Evolutionary conservation across 768 basidiomycete genomes (phyloP).

Genomic region (Termitomyces sp.): DNA sequence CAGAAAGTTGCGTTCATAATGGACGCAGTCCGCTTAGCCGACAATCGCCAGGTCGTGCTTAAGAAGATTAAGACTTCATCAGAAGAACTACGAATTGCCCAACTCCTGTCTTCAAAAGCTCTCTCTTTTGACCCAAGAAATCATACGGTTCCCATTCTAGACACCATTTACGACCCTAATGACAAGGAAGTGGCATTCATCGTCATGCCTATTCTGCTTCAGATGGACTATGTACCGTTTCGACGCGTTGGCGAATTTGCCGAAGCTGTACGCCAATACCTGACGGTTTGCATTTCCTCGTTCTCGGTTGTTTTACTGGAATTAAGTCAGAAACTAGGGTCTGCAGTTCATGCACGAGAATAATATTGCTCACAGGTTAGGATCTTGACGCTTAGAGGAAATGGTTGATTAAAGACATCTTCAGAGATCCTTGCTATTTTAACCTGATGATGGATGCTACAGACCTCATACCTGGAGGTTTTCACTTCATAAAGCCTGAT

Average conservation of each 20-base stretch:
- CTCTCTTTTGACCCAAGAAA: slow-evolving; percentile 6
- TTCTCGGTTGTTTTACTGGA: neutral
- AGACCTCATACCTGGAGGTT: slow-evolving; percentile 18
- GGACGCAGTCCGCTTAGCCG: neutral
- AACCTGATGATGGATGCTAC: slow-evolving; percentile 35
- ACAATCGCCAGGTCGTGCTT: neutral
- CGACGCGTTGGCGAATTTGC: slow-evolving; percentile 9
- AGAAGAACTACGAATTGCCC: slow-evolving; percentile 1
- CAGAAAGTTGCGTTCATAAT: neutral
- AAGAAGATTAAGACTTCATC: neutral
- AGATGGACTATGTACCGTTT: slow-evolving; percentile 6
- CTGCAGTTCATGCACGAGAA: slow-evolving; percentile 19
- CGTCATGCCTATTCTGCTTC: slow-evolving; percentile 10
- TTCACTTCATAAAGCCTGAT: slow-evolving; percentile 18
- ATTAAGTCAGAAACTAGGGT: slow-evolving; percentile 8
- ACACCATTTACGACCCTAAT: neutral
- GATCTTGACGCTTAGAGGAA: neutral
- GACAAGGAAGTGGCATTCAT: slow-evolving; percentile 4
- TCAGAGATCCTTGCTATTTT: slow-evolving; percentile 10
- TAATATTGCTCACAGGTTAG: slow-evolving; percentile 18
- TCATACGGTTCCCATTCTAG: slow-evolving; percentile 7
- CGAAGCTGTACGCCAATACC: slow-evolving; percentile 4
- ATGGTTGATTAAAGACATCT: neutral
- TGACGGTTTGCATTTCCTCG: neutral
- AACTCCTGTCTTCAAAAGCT: slow-evolving; percentile 1